Conservation (phyloP, 371 early-diverging fungal species). For the Chytridium lagenaria region DNA sequence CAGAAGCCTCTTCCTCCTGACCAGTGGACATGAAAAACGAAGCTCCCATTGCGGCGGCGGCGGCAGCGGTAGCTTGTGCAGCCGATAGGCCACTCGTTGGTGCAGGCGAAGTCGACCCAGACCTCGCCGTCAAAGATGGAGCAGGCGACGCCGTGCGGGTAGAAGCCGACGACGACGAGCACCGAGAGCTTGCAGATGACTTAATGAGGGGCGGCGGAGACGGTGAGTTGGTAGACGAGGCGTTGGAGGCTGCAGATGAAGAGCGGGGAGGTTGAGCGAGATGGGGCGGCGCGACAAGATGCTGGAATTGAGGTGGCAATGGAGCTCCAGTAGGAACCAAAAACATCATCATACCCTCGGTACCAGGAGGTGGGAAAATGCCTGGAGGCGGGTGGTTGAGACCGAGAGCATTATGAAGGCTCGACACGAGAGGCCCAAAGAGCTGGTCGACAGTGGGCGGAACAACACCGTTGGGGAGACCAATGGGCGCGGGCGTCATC, state of each 20-base stretch:
- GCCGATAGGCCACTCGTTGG: not conserved
- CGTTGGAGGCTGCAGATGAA: not conserved
- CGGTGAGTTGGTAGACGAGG: not conserved
- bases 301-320: not conserved
- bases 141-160: not conserved
- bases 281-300: not conserved
- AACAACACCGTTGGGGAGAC: not conserved
- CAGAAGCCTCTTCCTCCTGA: not conserved
- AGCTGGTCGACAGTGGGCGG: slow-evolving; percentile 8
- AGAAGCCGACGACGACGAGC: not conserved
- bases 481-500: not conserved
- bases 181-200: not conserved
- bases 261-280: not conserved
- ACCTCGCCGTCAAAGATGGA: not conserved
- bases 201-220: not conserved
- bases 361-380: not conserved
- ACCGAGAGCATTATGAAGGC: slow-evolving; percentile 2
- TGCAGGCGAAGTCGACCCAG: not conserved
- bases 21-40: not conserved
- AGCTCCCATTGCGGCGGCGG: not conserved
- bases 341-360: slow-evolving; percentile 9
- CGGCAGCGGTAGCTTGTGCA: not conserved
- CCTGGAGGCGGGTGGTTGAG: not conserved
- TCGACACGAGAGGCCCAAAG: slow-evolving; percentile 4
- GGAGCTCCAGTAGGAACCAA: slow-evolving; percentile 6